A percentile compares a stretch with the other conserved stretches of the same genome.
phyloP scores from a whole-genome alignment of 805 yeast species.

The Kuraishia ogatae region DNA sequence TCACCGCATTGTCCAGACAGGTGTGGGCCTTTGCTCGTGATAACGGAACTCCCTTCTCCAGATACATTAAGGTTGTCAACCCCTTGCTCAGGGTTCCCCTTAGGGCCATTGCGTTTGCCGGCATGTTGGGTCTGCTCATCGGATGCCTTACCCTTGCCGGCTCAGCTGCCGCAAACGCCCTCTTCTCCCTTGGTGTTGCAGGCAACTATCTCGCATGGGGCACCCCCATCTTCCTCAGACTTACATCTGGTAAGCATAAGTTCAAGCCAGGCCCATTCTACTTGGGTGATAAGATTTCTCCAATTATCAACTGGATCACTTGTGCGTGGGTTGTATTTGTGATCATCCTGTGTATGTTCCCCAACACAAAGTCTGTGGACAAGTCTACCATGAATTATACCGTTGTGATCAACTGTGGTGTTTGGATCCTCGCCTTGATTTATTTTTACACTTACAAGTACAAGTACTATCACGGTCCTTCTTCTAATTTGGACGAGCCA shows the following conservation, averaged over 20 bases:
- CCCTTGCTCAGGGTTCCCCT: constrained; percentile 32
- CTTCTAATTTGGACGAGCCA: constrained; percentile 18
- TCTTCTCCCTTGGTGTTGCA: constrained; percentile 36
- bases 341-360: constrained; percentile 29
- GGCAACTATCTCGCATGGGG: constrained; percentile 37
- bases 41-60: constrained; percentile 37
- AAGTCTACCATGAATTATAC: constrained; percentile 28
- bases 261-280: constrained; percentile 35
- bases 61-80: constrained; percentile 32
- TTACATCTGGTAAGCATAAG: constrained; percentile 29
- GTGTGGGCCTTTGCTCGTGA: constrained; percentile 47
- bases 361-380: constrained; percentile 21
- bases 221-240: constrained; percentile 30
- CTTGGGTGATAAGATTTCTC: constrained; percentile 26
- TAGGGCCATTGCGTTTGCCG: constrained; percentile 33
- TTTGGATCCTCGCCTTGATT: constrained; percentile 16
- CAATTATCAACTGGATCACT: constrained; percentile 21
- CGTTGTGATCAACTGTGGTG: constrained; percentile 23
- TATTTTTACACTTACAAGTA: constrained; percentile 16
- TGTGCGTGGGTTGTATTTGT: constrained; percentile 20
- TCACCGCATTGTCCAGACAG: constrained; percentile 39
- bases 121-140: constrained; percentile 24
- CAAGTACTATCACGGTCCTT: constrained; percentile 18
- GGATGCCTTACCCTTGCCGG: constrained; percentile 34
- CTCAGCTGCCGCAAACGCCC: constrained; percentile 34